A percentile compares a stretch with the other conserved stretches of the same genome.
Conservation (phyloP, 2,329 filamentous ascomycete genomes). For the Epichloe sp. region DNA sequence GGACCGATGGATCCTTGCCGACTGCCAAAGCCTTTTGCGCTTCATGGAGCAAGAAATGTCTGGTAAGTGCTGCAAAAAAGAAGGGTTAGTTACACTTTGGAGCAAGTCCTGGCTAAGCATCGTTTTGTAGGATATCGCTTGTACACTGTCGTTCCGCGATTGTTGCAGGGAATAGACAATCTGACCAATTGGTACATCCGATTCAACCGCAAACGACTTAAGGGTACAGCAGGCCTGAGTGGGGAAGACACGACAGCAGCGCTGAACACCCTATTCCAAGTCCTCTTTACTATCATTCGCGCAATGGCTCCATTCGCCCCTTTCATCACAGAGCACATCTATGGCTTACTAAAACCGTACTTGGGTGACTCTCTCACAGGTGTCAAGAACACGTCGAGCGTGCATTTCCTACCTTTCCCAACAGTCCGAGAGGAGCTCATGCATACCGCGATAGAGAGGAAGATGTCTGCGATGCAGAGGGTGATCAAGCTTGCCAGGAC, state of each 20-base stretch:
- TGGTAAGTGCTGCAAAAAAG: conserved; percentile 28
- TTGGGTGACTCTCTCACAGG: conserved; percentile 52
- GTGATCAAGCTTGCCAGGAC: conserved; percentile 76
- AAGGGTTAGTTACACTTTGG: no score
- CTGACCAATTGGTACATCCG: conserved; percentile 89
- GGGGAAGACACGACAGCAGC: conserved; percentile 71
- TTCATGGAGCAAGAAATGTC: conserved; percentile 83
- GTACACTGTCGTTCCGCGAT: conserved; percentile 72
- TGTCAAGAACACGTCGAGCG: conserved; percentile 59
- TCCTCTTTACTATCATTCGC: conserved; percentile 70
- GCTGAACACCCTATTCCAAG: conserved; percentile 77
- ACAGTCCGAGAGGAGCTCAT: conserved; percentile 72
- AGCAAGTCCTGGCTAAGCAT: no score
- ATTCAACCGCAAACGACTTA: conserved; percentile 73
- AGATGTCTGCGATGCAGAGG: conserved; percentile 73
- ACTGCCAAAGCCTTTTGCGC: conserved; percentile 70
- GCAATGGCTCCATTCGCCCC: conserved; percentile 80
- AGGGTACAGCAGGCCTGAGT: conserved; percentile 39
- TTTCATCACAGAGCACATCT: conserved; percentile 65
- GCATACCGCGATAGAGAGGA: conserved; percentile 64
- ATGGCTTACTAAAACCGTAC: conserved; percentile 56
- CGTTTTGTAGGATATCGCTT: conserved; percentile 38
- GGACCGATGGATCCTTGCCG: conserved; percentile 81
- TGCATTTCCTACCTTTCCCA: conserved; percentile 79
- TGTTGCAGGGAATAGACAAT: conserved; percentile 69